These are phyloP conservation scores for Pontederia paniculata DNA, from an alignment of 176 grass and related monocot species.

Conservation along the genomic window DNA sequence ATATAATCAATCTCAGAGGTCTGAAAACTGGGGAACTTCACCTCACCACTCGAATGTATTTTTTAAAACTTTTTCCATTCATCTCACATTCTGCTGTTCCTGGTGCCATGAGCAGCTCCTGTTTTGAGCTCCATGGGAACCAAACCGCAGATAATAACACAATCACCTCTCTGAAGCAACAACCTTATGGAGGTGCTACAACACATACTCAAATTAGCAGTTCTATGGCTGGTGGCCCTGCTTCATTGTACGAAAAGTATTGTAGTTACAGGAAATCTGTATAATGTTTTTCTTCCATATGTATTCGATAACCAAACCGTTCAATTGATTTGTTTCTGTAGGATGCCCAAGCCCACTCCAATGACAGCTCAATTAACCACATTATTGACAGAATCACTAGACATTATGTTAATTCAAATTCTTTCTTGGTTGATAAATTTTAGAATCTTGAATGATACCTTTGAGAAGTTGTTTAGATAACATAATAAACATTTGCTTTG, in stretches of 20 bases:
- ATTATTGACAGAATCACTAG: conserved; percentile 14
- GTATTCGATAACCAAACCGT: conserved; percentile 10
- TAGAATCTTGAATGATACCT: too few species aligned
- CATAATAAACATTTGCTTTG: too few species aligned
- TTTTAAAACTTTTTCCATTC: conserved; percentile 28
- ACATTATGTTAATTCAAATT: too few species aligned
- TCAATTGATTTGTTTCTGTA: conserved; percentile 28
- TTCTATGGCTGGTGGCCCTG: conserved; percentile 33
- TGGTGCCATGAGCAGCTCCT: conserved; percentile 28
- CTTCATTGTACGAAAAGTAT: conserved; percentile 31
- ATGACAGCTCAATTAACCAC: conserved; percentile 52
- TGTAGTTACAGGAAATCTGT: not conserved
- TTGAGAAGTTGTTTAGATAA: too few species aligned
- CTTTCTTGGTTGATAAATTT: too few species aligned
- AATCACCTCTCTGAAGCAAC: conserved; percentile 28
- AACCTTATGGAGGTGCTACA: conserved; percentile 18
- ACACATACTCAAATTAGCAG: conserved; percentile 12
- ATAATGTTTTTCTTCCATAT: not conserved
- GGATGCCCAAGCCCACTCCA: conserved; percentile 31
- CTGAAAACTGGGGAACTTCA: conserved; percentile 20
- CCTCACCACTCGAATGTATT: conserved; percentile 29
- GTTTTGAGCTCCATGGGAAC: conserved; percentile 49
- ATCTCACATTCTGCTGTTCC: conserved; percentile 30
- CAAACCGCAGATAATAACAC: conserved; percentile 27
- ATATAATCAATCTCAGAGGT: conserved; percentile 11